Evolutionary conservation across 164 flowering plant genomes (phyloP).

Genomic region (Piper betle): DNA sequence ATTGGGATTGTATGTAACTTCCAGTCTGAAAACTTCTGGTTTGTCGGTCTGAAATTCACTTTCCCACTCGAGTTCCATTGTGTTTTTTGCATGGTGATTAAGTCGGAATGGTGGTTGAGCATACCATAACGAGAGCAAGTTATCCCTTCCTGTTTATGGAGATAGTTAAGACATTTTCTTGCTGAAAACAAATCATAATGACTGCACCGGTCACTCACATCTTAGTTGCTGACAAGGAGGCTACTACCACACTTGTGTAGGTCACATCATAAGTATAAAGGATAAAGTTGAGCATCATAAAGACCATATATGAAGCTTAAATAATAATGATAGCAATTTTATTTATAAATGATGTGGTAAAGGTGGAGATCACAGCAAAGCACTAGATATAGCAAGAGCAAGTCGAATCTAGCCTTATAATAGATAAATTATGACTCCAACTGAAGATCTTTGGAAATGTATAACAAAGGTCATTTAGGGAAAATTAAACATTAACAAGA

Average conservation of each 20-base stretch:
- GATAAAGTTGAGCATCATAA: too few relatives aligned
- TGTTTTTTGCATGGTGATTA: conserved; percentile 47
- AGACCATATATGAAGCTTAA: neutral
- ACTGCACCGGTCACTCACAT: neutral
- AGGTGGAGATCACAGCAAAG: neutral
- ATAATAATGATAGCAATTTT: neutral
- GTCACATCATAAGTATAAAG: too few relatives aligned
- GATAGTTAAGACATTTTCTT: neutral
- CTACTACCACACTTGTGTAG: neutral
- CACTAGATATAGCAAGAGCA: neutral
- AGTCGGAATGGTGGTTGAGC: conserved; percentile 77
- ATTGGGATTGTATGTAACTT: conserved; percentile 41
- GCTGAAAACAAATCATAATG: neutral
- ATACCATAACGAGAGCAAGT: conserved; percentile 58
- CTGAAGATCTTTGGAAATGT: too few relatives aligned
- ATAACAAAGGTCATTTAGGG: too few relatives aligned
- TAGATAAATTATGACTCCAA: too few relatives aligned
- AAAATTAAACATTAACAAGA: too few relatives aligned
- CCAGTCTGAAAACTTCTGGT: conserved; percentile 27
- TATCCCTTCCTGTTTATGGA: conserved; percentile 27
- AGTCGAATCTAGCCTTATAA: neutral
- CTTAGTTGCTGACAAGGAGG: neutral
- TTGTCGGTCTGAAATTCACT: conserved; percentile 26
- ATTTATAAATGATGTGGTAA: neutral
- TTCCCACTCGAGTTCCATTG: conserved; percentile 74